These are phyloP conservation scores for Senna tora DNA, from an alignment of 306 rosid genomes.

Conservation along the genomic window DNA sequence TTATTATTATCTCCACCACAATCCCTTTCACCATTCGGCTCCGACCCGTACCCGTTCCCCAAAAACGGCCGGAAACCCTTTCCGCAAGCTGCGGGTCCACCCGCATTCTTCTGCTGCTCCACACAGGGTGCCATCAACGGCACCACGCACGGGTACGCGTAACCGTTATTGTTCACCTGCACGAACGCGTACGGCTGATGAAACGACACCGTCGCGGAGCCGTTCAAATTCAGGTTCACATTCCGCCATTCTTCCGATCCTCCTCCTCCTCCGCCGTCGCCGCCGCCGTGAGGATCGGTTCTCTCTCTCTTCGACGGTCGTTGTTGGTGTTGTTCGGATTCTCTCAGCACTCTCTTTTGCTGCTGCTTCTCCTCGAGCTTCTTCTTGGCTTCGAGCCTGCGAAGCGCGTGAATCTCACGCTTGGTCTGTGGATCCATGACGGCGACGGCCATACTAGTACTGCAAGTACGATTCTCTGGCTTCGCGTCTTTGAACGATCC, in stretches of 20 bases:
- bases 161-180: slow-evolving; percentile 38
- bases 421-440: slow-evolving; percentile 28
- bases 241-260: slow-evolving; percentile 2
- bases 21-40: slow-evolving; percentile 23
- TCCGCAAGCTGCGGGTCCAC: slow-evolving; percentile 25
- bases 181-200: slow-evolving; percentile 33
- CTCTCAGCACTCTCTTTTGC: neutral
- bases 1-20: slow-evolving; percentile 8
- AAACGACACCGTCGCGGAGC: neutral
- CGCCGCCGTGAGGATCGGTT: neutral
- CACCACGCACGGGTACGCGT: slow-evolving; percentile 41
- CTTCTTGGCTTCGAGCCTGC: slow-evolving; percentile 53
- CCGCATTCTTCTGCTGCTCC: slow-evolving; percentile 10
- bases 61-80: slow-evolving; percentile 42
- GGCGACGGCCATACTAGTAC: too few species aligned
- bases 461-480: neutral
- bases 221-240: neutral
- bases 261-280: neutral
- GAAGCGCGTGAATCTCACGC: slow-evolving; percentile 51
- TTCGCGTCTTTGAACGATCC: neutral
- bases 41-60: slow-evolving; percentile 12
- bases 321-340: slow-evolving; percentile 13
- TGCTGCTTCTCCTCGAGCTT: slow-evolving; percentile 39
- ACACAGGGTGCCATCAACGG: slow-evolving; percentile 41
- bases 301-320: slow-evolving; percentile 43